Evolutionary conservation across 257 asterid genomes (phyloP), one percentile per base, ranked within the genome.

Genomic region (Cruciata laevipes): DNA sequence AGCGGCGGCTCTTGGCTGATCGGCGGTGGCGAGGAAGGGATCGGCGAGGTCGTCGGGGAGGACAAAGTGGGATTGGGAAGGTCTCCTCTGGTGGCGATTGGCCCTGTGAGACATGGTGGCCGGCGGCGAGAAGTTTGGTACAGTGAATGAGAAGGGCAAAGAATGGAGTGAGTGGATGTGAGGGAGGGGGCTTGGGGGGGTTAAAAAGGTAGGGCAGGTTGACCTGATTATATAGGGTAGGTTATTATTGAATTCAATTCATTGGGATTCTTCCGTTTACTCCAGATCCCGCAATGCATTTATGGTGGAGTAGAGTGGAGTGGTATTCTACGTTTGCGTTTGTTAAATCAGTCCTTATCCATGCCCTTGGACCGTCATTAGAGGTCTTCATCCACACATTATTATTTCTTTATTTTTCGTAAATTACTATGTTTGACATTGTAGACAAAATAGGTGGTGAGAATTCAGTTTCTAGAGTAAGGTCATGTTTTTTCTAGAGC

Each of bases 61-160:
- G 14, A 72, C 81, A 75, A 89, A 89, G 44, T 79, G 76, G 12
- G 90, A 75, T 78, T 87, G 96, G 1, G 96, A 89, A 13, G 95
- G 90, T 38, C 84, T 83, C 73, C 96, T 83, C 49, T 81, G 87
- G 81, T 89, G 96, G 65, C 92, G 96, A 81, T 71, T 75, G 32
- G 75, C 63, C 77, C 86, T 82, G 33, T 83, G 77, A 23, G 96
- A 87, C 96, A 87, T 86, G 55, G 20, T 42, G 51, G 49, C 9
- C 38, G 38, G 8, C 38, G 38, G 8, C 4, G 38, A 35, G 47
- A 38, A 38, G 53, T 16, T 24, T 32, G 55, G 75, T 70, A 30
- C 51, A 61, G 75, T 74, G 67, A 68, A 75, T 21, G 51, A 47
- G 68, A 14, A 1, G 33, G n/a, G n/a, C n/a, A n/a, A n/a, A 2